These are phyloP conservation scores for Kalmanozyma brasiliensis DNA, from an alignment of 1,284 basidiomycete species.

Conservation along the genomic window DNA sequence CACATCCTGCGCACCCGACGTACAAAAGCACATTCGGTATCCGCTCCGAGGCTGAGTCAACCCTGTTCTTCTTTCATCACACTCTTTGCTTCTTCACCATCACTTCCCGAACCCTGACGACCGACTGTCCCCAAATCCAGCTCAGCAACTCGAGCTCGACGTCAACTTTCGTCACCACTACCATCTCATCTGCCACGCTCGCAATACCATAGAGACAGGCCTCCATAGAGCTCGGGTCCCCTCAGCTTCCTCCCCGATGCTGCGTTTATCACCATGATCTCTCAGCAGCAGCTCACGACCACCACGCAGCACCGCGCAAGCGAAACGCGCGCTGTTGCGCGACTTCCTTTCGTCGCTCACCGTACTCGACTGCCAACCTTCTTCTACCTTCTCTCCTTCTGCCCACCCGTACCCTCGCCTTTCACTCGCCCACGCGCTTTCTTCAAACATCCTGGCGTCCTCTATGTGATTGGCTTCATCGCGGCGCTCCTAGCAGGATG, in stretches of 20 bases:
- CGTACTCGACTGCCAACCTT: constrained; percentile 39
- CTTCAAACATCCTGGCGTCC: constrained; percentile 51
- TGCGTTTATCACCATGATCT: constrained; percentile 3
- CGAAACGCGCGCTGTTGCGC: constrained; percentile 17
- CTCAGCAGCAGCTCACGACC: constrained; percentile 4
- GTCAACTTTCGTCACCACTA: not conserved
- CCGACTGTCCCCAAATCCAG: too few relatives aligned
- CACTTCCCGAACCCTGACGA: too few relatives aligned
- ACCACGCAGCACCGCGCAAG: constrained; percentile 6
- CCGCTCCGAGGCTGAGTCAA: too few relatives aligned
- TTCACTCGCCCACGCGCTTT: constrained; percentile 41
- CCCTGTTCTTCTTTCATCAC: too few relatives aligned
- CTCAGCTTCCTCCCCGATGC: not conserved
- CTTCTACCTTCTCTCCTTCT: constrained; percentile 61
- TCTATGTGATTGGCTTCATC: constrained; percentile 55
- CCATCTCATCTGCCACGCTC: not conserved
- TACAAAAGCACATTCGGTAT: too few relatives aligned
- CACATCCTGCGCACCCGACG: too few relatives aligned
- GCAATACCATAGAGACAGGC: not conserved
- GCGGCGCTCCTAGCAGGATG: constrained; percentile 53
- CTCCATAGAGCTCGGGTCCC: not conserved
- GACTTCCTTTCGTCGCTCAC: constrained; percentile 38
- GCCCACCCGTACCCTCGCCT: constrained; percentile 33
- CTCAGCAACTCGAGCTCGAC: too few relatives aligned
- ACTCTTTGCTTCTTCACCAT: too few relatives aligned